These are phyloP conservation scores for Candida ipomoeae DNA, from an alignment of 805 yeast genomes.

Conservation along the genomic window DNA sequence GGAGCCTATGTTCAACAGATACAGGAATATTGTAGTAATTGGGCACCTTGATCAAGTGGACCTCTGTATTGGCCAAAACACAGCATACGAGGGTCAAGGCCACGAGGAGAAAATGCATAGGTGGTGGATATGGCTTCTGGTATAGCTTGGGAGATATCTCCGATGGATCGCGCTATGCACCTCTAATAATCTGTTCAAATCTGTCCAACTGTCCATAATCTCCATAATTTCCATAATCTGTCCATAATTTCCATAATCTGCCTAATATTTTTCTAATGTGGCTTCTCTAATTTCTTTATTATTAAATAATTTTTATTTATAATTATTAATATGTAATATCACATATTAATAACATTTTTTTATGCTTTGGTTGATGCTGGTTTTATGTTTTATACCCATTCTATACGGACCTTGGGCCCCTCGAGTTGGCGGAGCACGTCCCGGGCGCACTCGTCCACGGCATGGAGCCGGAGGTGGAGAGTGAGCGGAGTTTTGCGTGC, in stretches of 20 bases:
- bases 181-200: too few species aligned
- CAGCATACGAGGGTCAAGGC: background rate
- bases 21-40: slow-evolving; percentile 32
- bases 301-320: too few species aligned
- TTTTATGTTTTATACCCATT: background rate
- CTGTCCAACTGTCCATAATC: too few species aligned
- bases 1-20: slow-evolving; percentile 6
- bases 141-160: background rate
- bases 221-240: too few species aligned
- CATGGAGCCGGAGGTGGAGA: slow-evolving; percentile 3
- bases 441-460: slow-evolving; percentile 2
- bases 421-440: background rate
- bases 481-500: slow-evolving; percentile 3
- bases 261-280: too few species aligned
- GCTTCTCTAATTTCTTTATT: too few species aligned
- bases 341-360: too few species aligned
- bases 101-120: background rate
- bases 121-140: background rate
- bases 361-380: too few species aligned
- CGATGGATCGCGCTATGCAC: background rate
- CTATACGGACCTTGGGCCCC: background rate
- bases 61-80: slow-evolving; percentile 35
- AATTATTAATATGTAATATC: too few species aligned
- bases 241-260: too few species aligned
- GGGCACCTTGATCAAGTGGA: slow-evolving; percentile 29